Conservation (phyloP, 1,284 basidiomycete genomes). For the Sporisorium exsertum region DNA sequence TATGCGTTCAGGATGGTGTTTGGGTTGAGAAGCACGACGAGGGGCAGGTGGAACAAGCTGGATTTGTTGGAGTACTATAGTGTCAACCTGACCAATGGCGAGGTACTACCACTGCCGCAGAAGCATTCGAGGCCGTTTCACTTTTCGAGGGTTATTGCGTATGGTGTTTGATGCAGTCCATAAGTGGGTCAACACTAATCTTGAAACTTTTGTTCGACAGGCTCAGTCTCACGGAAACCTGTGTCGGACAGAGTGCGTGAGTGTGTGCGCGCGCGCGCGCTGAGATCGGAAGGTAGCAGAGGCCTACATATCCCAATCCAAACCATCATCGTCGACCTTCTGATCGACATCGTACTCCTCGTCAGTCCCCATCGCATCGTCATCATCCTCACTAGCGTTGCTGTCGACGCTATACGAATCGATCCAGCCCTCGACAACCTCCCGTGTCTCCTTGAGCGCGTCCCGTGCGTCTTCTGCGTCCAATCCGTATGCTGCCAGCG, state of each 20-base stretch:
- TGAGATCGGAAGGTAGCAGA: too few species aligned
- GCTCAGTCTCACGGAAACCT: neutral
- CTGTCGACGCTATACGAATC: conserved; percentile 53
- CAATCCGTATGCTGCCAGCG: conserved; percentile 53
- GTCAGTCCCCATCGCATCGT: conserved; percentile 55
- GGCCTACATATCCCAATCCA: conserved; percentile 44
- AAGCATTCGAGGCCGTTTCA: conserved; percentile 89
- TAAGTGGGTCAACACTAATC: too few species aligned
- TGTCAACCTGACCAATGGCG: conserved; percentile 78
- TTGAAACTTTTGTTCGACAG: too few species aligned
- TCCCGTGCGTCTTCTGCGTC: conserved; percentile 52
- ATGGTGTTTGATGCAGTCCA: conserved; percentile 51
- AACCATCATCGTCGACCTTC: conserved; percentile 28
- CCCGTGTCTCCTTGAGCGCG: conserved; percentile 58
- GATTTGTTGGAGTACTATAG: conserved; percentile 77
- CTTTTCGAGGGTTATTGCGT: conserved; percentile 79
- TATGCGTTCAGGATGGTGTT: conserved; percentile 90
- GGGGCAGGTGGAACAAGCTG: conserved; percentile 82
- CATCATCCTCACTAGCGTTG: conserved; percentile 32
- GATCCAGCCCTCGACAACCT: conserved; percentile 57
- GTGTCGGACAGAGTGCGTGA: too few species aligned
- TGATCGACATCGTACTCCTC: conserved; percentile 58
- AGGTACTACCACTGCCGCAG: conserved; percentile 78
- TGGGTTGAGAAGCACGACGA: conserved; percentile 78
- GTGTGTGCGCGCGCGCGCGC: too few species aligned